Evolutionary conservation across 1,284 basidiomycete genomes (phyloP).

Genomic region (Pseudozyma hubeiensis): DNA sequence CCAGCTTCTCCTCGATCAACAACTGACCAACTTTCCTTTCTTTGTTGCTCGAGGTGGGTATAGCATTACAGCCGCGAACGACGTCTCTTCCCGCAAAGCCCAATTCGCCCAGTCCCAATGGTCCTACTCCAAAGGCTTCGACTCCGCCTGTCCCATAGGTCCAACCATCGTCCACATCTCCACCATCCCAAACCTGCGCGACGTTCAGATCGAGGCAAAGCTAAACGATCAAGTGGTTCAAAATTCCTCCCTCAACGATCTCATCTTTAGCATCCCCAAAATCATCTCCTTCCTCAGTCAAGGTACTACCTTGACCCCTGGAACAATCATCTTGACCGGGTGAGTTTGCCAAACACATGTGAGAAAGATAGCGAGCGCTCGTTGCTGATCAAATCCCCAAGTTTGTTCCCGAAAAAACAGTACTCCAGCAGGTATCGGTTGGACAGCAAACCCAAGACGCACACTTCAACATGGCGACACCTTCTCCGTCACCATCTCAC

Average conservation of each 20-base stretch:
- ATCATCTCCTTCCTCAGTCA: conserved; percentile 68
- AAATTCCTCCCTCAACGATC: conserved; percentile 68
- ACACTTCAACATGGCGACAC: conserved; percentile 69
- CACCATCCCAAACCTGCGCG: conserved; percentile 46
- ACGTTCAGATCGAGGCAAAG: conserved; percentile 64
- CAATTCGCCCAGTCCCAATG: conserved; percentile 69
- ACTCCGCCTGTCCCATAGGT: conserved; percentile 70
- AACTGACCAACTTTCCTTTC: no score
- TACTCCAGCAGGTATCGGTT: conserved; percentile 70
- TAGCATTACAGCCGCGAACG: conserved; percentile 70
- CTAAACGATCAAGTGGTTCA: conserved; percentile 69
- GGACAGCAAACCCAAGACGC: conserved; percentile 61
- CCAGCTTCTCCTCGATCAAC: no score
- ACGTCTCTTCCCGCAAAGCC: conserved; percentile 67
- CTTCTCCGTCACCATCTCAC: conserved; percentile 69
- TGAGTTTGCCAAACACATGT: background rate
- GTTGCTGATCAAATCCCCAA: no score
- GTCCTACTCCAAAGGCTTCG: conserved; percentile 70
- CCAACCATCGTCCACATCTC: conserved; percentile 67
- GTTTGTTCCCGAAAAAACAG: conserved; percentile 18
- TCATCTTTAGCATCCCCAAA: conserved; percentile 70
- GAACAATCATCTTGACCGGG: conserved; percentile 62
- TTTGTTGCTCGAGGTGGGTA: no score
- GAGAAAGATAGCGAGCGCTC: no score
- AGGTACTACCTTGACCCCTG: conserved; percentile 51